Conservation (phyloP, 2,329 filamentous ascomycete species). For the Stagonosporopsis cucurbitacearum region DNA sequence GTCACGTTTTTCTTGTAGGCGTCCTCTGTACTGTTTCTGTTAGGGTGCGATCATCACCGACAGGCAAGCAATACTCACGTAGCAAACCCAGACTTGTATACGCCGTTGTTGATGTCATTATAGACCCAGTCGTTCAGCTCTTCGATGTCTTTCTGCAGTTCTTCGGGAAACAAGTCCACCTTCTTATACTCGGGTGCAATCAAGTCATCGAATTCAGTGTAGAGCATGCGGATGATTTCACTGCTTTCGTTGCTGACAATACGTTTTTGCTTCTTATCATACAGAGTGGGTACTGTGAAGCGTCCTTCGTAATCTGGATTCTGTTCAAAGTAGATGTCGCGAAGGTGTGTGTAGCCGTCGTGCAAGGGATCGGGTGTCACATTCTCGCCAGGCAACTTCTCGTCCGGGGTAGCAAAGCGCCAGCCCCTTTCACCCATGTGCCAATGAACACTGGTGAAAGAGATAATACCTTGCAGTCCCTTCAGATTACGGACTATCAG, state of each 20-base stretch:
- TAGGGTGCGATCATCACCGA: neutral
- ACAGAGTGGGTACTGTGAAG: slow-evolving; percentile 88
- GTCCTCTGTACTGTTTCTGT: slow-evolving; percentile 50
- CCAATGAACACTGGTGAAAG: slow-evolving; percentile 88
- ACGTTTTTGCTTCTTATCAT: slow-evolving; percentile 74
- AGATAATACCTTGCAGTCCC: slow-evolving; percentile 84
- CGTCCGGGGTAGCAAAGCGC: slow-evolving; percentile 76
- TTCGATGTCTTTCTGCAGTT: slow-evolving; percentile 55
- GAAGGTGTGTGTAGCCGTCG: slow-evolving; percentile 72
- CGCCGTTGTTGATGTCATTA: slow-evolving; percentile 60
- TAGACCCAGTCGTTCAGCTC: slow-evolving; percentile 61
- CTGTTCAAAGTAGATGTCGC: slow-evolving; percentile 79
- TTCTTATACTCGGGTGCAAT: slow-evolving; percentile 54
- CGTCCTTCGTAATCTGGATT: slow-evolving; percentile 76
- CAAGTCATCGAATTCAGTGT: slow-evolving; percentile 74
- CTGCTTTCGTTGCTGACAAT: slow-evolving; percentile 93
- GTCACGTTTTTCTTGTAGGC: slow-evolving; percentile 57
- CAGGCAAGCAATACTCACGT: slow-evolving; percentile 43
- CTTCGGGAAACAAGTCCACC: slow-evolving; percentile 54
- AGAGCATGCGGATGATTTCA: slow-evolving; percentile 92
- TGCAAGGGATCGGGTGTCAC: slow-evolving; percentile 69
- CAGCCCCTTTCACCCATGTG: slow-evolving; percentile 79
- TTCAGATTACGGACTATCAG: slow-evolving; percentile 90
- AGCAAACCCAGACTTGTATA: slow-evolving; percentile 61
- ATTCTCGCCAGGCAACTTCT: slow-evolving; percentile 64